Base-by-base conservation (phyloP, 306 rosid species). In the apple (Malus domestica) region DNA sequence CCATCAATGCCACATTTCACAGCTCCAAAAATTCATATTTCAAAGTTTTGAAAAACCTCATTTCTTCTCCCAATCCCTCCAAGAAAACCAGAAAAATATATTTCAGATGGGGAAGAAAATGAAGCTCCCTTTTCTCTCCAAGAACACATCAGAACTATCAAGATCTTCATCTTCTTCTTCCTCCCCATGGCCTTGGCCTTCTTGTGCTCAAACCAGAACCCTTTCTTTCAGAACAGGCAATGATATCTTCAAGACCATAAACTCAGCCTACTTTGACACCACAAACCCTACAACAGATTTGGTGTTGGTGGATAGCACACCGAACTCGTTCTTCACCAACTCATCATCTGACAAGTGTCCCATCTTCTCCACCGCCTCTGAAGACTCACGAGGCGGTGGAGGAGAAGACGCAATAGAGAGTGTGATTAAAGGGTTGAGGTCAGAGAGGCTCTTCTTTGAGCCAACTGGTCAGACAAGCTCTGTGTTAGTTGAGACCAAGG, bases 191-290 rank as follows among this genome's bases (percentile, higher is more conserved):
- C 79, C 89, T 15, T 94, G 90, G 93, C 94, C 90, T 3, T 86
- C 90, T 22, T 90, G 95, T 73, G 65, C 89, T 49, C 97, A 88
- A 74, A 81, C 97, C 18, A 84, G 85, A 85, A 92, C 97, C 52
- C 91, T 87, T 62, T 94, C 98, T 6, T 94, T 92, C 72, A 67
- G 94, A 62, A 76, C 65, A 57, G 52, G 62, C 68, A 68, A 60
- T 68, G 79, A 83, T 42, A 57, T 88, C 10, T 87, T 83, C 81
- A 69, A 76, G 68, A 78, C 84, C 84, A 64, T 84, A 12, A 90
- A 87, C 79, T 86, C 95, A 3, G 67, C 88, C 33, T 87, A 79
- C 86, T 59, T 87, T 0, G 88, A 87, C 11, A 72, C 84, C 38
- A 51, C 76, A 49, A 49, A 49, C 13, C 46, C 75, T n/a, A 80